phyloP scores from a whole-genome alignment of 805 yeast species.

The Pichia scutulata region DNA sequence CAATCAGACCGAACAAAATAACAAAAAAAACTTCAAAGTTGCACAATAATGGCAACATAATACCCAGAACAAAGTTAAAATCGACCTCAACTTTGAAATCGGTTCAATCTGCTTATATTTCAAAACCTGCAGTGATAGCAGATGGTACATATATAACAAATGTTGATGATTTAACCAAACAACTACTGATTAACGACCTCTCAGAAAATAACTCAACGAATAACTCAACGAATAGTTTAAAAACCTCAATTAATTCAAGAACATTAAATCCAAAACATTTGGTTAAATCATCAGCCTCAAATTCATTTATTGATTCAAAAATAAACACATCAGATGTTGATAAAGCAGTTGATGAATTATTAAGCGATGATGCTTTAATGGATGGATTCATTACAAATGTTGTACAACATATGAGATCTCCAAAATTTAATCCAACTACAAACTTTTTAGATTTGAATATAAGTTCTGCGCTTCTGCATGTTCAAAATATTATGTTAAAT shows the following conservation, averaged over 20 bases:
- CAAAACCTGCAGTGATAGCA: background rate
- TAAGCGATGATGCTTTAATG: background rate
- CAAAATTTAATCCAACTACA: slow-evolving; percentile 10
- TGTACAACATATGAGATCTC: slow-evolving; percentile 13
- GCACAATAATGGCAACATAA: no score
- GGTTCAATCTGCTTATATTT: background rate
- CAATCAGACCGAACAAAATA: background rate
- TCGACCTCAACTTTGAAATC: background rate
- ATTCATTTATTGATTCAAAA: background rate
- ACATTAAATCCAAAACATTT: background rate
- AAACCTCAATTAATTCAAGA: background rate
- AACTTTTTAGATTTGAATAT: slow-evolving; percentile 8
- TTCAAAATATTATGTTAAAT: background rate
- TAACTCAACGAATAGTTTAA: background rate
- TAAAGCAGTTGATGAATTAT: slow-evolving; percentile 6
- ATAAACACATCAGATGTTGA: background rate
- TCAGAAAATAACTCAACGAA: background rate
- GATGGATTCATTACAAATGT: slow-evolving; percentile 8
- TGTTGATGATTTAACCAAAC: no score
- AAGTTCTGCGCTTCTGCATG: slow-evolving; percentile 1
- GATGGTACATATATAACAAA: background rate
- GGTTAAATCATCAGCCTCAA: background rate
- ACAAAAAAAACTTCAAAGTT: background rate
- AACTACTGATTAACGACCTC: no score
- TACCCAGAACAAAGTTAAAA: background rate